Conservation (phyloP, 495 filamentous ascomycete genomes). For the Neurospora sp. region DNA sequence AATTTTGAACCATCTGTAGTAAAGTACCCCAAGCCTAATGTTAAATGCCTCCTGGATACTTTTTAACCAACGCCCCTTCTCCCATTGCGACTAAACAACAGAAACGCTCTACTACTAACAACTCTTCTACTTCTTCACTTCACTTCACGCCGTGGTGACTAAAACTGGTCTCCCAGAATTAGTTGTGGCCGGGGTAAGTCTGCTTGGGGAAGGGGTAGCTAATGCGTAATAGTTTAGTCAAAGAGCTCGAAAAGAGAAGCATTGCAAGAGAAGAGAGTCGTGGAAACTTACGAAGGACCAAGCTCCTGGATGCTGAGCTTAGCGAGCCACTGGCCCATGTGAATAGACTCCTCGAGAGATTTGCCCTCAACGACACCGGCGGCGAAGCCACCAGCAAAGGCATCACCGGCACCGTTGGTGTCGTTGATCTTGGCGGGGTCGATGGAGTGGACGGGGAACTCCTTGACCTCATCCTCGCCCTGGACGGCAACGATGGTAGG, state of each 20-base stretch:
- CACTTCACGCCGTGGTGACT: not conserved
- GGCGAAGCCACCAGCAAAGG: slow-evolving; percentile 88
- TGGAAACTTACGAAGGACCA: slow-evolving; percentile 76
- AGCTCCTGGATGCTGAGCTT: slow-evolving; percentile 84
- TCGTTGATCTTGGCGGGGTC: slow-evolving; percentile 69
- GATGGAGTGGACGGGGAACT: slow-evolving; percentile 72
- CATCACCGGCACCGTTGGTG: slow-evolving; percentile 95
- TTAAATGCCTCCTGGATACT: not conserved
- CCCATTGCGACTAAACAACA: not conserved
- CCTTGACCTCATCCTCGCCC: slow-evolving; percentile 58
- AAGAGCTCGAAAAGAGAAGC: not conserved
- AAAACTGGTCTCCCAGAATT: slow-evolving; percentile 3
- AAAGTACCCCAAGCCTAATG: not conserved
- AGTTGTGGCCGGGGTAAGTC: slow-evolving; percentile 43
- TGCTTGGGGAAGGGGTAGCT: slow-evolving; percentile 59
- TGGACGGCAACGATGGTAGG: slow-evolving; percentile 73
- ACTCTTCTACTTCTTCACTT: not conserved
- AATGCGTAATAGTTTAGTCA: slow-evolving; percentile 1
- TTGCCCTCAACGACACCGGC: slow-evolving; percentile 82
- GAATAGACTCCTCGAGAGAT: slow-evolving; percentile 59
- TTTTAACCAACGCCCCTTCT: not conserved
- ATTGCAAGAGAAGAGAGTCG: not conserved
- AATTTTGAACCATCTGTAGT: not conserved
- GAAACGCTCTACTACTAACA: not conserved
- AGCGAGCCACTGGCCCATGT: slow-evolving; percentile 94